Conservation (phyloP, 352 stramenopile genomes). For the Pythium coloratum region DNA sequence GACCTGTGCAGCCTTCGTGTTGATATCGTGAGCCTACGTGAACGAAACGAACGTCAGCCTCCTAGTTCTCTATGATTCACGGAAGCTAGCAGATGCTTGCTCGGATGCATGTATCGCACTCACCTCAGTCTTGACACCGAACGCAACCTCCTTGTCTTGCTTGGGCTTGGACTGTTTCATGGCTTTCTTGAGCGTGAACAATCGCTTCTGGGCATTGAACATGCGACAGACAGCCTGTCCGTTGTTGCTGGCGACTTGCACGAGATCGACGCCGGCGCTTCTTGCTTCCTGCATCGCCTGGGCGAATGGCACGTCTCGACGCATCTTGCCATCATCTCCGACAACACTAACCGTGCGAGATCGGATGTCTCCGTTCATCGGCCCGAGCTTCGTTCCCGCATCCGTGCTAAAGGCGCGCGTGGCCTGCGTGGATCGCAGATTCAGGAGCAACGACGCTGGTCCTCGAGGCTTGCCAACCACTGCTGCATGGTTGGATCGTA, state of each 20-base stretch:
- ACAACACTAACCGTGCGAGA: slow-evolving; percentile 57
- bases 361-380: slow-evolving; percentile 64
- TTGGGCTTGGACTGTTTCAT: slow-evolving; percentile 66
- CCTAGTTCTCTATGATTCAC: neutral
- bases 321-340: slow-evolving; percentile 50
- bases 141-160: slow-evolving; percentile 68
- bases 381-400: slow-evolving; percentile 39
- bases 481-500: neutral
- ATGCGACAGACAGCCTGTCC: slow-evolving; percentile 52
- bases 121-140: slow-evolving; percentile 74
- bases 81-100: too few species aligned
- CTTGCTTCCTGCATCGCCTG: slow-evolving; percentile 56
- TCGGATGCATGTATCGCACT: slow-evolving; percentile 13
- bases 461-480: neutral
- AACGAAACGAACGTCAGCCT: neutral
- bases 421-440: slow-evolving; percentile 7
- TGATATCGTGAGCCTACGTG: slow-evolving; percentile 58
- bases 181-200: slow-evolving; percentile 71
- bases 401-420: slow-evolving; percentile 16
- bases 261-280: slow-evolving; percentile 57
- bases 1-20: slow-evolving; percentile 68
- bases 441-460: neutral
- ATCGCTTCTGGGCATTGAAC: slow-evolving; percentile 76
- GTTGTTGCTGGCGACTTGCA: slow-evolving; percentile 61
- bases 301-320: slow-evolving; percentile 45